Evolutionary conservation across 2,329 filamentous ascomycete species (phyloP), one percentile per base, ranked within the genome.

Genomic region (Fusarium algeriense): DNA sequence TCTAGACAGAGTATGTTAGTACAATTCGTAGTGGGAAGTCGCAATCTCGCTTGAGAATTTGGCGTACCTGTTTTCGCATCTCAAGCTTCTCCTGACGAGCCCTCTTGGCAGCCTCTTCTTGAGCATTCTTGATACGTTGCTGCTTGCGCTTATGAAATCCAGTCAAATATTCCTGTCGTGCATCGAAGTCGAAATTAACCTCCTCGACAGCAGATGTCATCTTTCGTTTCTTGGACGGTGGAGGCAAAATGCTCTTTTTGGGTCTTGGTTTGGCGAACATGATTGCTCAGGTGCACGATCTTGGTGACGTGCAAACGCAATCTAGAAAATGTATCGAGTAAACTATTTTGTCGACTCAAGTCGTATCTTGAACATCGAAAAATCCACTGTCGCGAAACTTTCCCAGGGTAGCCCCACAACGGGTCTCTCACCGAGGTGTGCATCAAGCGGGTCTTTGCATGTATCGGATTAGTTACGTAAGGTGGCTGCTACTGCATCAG

Each of bases 71-170:
- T 80, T 91, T 92, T 75, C 95, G 87, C 61, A 92, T 85, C 63
- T 88, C 84, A 62, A 95, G 87, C 78, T 88, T 93, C 80, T 97
- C 95, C 77, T 94, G 89, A 53, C 91, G 90, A 50, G 91, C 94
- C 78, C 88, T 90, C 81, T 93, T 92, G 48, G 89, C 90, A 6
- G 93, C 93, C 74, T 92, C 86, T 73, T 96, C 94, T 78, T 96
- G 92, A 3, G 95, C 95, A 81, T 91, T 86, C 83, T 97, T 97
- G 73, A 91, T 90, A 40, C 96, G 89, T 80, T 94, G 92, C 57
- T 93, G 84, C 81, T 98, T 98, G 81, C 96, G 92, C 86, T 98
- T 99, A 85, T 95, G 95, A 83, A 99, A 99, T 5, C 96, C 96
- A 0, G 94, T 98, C 63, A 99, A 86, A 79, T 93, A 99, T 78